Conservation (phyloP, 768 basidiomycete genomes). For the Melanogaster broomeanus region DNA sequence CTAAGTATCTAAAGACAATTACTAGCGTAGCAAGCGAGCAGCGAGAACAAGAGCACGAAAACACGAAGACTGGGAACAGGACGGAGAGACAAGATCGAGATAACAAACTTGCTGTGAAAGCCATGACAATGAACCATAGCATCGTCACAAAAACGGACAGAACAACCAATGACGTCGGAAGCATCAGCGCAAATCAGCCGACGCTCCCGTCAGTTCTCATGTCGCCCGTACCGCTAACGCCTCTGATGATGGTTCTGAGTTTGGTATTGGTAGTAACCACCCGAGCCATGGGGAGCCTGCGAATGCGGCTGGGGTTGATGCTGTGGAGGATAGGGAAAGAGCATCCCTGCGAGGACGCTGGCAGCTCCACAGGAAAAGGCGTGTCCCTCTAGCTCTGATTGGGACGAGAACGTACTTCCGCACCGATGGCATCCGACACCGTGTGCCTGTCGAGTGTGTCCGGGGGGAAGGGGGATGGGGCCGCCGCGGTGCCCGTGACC, state of each 20-base stretch:
- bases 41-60: neutral
- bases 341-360: conserved; percentile 10
- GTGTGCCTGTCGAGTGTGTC: neutral
- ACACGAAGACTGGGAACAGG: neutral
- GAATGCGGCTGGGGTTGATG: neutral
- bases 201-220: neutral
- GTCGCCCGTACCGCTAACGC: neutral
- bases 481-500: neutral
- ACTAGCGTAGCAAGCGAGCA: too few species aligned
- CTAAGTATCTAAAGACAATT: too few species aligned
- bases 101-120: neutral
- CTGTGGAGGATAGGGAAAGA: conserved; percentile 12
- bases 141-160: neutral
- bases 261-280: neutral
- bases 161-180: neutral
- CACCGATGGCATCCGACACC: conserved; percentile 16
- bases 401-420: conserved; percentile 3
- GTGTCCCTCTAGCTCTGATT: conserved; percentile 10
- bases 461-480: conserved; percentile 1
- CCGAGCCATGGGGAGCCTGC: neutral
- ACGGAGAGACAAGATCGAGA: neutral
- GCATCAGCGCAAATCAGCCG: neutral
- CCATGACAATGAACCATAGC: neutral
- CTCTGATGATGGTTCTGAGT: neutral
- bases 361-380: conserved; percentile 12